A percentile compares a stretch with the other conserved stretches of the same genome.
These are phyloP conservation scores for Trichoderma gracile DNA, from an alignment of 2,329 filamentous ascomycete species.

Conservation along the genomic window DNA sequence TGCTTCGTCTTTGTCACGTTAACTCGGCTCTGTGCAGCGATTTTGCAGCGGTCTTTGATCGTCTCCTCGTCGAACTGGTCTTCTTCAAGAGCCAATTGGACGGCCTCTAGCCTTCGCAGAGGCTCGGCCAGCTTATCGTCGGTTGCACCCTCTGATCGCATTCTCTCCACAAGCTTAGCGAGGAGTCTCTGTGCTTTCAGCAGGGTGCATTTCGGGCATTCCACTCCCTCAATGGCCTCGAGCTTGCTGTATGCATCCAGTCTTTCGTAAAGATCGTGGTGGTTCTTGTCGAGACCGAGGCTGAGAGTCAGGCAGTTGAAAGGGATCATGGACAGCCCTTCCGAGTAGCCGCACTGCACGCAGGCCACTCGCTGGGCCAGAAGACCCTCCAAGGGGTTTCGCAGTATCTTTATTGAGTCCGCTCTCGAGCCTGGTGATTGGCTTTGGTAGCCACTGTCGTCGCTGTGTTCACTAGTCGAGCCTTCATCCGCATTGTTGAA, in stretches of 20 bases:
- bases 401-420: constrained; percentile 44
- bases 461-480: constrained; percentile 51
- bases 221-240: constrained; percentile 83
- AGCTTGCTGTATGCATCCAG: constrained; percentile 82
- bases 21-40: constrained; percentile 66
- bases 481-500: constrained; percentile 43
- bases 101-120: constrained; percentile 59
- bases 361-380: constrained; percentile 88
- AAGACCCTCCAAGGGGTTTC: constrained; percentile 84
- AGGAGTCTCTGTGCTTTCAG: constrained; percentile 56
- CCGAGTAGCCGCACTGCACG: constrained; percentile 79
- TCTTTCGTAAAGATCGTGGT: constrained; percentile 74
- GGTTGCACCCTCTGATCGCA: constrained; percentile 39
- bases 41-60: constrained; percentile 63
- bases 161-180: constrained; percentile 47
- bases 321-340: constrained; percentile 84
- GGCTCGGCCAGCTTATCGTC: constrained; percentile 55
- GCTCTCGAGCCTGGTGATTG: constrained; percentile 42
- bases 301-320: constrained; percentile 93
- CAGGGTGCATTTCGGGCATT: constrained; percentile 89
- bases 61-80: constrained; percentile 77
- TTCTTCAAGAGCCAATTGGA: constrained; percentile 71
- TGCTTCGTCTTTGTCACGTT: constrained; percentile 86
- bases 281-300: constrained; percentile 61
- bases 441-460: constrained; percentile 60